Percentiles rank a stretch among this genome's conserved stretches.
Conservation (phyloP, 805 yeast genomes). For the Zygosaccharomyces lentus region DNA sequence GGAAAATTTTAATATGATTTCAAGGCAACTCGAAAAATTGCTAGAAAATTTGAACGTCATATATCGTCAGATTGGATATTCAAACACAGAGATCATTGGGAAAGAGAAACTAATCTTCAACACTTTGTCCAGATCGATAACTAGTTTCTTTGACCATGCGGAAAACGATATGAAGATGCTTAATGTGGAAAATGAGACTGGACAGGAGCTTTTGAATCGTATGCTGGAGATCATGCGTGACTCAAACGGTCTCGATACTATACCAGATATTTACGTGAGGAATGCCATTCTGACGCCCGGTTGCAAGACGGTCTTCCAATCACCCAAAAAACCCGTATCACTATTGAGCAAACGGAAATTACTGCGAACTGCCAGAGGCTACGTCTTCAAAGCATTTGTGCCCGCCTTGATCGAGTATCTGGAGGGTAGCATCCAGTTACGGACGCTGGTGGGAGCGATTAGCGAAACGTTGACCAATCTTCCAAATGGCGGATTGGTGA, state of each 20-base stretch:
- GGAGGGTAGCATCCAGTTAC: constrained; percentile 19
- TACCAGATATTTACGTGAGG: constrained; percentile 41
- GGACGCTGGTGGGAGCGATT: constrained; percentile 13
- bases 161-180: constrained; percentile 36
- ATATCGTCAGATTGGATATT: constrained; percentile 53
- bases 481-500: constrained; percentile 8
- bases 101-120: constrained; percentile 50
- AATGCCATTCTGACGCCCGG: constrained; percentile 32
- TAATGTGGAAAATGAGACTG: constrained; percentile 27
- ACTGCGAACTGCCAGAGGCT: constrained; percentile 31
- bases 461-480: constrained; percentile 12
- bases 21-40: constrained; percentile 31
- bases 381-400: constrained; percentile 32
- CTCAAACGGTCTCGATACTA: constrained; percentile 37
- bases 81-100: constrained; percentile 44
- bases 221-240: constrained; percentile 36
- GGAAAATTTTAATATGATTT: constrained; percentile 32
- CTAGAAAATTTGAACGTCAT: constrained; percentile 42
- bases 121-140: constrained; percentile 46
- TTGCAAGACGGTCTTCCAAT: constrained; percentile 25
- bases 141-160: constrained; percentile 39
- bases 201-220: constrained; percentile 28
- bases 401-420: constrained; percentile 29
- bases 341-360: constrained; percentile 35
- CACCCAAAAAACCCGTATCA: constrained; percentile 36